A percentile compares a stretch with the other conserved stretches of the same genome.
Evolutionary conservation across 768 basidiomycete genomes (phyloP).

Genomic region (Kwoniella shandongensis): DNA sequence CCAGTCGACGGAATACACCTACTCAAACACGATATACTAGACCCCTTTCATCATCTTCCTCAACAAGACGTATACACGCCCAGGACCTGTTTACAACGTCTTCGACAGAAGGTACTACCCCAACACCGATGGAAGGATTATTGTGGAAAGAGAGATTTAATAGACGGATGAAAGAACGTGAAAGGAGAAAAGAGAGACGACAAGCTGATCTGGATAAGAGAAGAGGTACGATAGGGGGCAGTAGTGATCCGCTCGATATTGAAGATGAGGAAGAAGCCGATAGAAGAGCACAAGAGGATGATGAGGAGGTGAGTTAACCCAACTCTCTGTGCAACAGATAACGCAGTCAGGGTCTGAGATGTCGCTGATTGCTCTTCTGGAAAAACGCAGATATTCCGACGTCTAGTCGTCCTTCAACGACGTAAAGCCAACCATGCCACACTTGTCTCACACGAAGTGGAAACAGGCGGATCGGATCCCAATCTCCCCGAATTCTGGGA

Average conservation of each 20-base stretch:
- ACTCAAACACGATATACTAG: background rate
- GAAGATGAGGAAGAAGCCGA: constrained; percentile 42
- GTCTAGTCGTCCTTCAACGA: constrained; percentile 37
- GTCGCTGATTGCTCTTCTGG: background rate
- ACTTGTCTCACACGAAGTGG: constrained; percentile 31
- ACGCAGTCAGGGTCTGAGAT: too few species aligned
- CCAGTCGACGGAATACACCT: background rate
- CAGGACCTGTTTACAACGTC: constrained; percentile 18
- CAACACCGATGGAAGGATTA: constrained; percentile 36
- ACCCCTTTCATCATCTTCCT: background rate
- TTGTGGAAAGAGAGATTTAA: constrained; percentile 40
- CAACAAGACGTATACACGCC: background rate
- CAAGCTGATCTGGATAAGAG: constrained; percentile 28
- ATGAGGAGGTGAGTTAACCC: constrained; percentile 39
- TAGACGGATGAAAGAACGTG: constrained; percentile 34
- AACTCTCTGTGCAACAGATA: too few species aligned
- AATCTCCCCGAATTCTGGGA: constrained; percentile 44
- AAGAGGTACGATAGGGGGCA: constrained; percentile 9
- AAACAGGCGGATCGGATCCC: constrained; percentile 37
- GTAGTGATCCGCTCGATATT: background rate
- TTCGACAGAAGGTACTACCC: constrained; percentile 25
- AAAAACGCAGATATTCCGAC: constrained; percentile 43
- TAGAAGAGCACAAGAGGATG: constrained; percentile 41
- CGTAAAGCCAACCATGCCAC: constrained; percentile 26
- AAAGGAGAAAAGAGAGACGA: constrained; percentile 25